phyloP scores from a whole-genome alignment of 1,284 basidiomycete species.

The Leccinum holopus region DNA sequence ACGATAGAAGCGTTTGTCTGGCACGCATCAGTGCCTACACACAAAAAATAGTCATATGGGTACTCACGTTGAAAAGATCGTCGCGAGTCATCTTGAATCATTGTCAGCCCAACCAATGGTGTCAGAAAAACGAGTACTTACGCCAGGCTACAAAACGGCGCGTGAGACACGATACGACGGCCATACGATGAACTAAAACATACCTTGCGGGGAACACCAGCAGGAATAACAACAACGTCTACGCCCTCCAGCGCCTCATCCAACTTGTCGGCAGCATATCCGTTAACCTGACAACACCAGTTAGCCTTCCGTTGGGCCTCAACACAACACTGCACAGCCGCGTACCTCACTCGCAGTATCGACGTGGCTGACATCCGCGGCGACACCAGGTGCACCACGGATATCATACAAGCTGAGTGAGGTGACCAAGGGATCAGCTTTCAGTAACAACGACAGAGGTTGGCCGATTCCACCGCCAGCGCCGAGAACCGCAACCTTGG shows the following conservation, averaged over 20 bases:
- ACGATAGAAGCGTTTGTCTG: conserved; percentile 96
- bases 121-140: conserved; percentile 43
- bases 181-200: conserved; percentile 17
- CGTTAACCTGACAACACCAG: conserved; percentile 56
- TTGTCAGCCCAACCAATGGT: conserved; percentile 24
- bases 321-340: conserved; percentile 1
- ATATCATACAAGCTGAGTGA: conserved; percentile 86
- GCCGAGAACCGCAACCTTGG: conserved; percentile 88
- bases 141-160: conserved; percentile 56
- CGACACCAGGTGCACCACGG: conserved; percentile 89
- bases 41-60: not conserved
- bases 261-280: conserved; percentile 82
- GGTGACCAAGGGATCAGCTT: conserved; percentile 81
- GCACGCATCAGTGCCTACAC: not conserved
- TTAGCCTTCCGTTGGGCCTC: conserved; percentile 9
- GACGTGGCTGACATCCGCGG: conserved; percentile 91
- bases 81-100: conserved; percentile 86
- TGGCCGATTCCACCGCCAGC: conserved; percentile 94
- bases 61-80: conserved; percentile 95
- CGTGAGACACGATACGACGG: conserved; percentile 28
- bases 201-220: conserved; percentile 95
- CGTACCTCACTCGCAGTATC: conserved; percentile 83
- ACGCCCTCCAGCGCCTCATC: conserved; percentile 84
- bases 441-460: conserved; percentile 85
- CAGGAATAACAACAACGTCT: conserved; percentile 95